These are phyloP conservation scores for Tricholoma hemisulphureum DNA, from an alignment of 768 basidiomycete species.

Conservation along the genomic window DNA sequence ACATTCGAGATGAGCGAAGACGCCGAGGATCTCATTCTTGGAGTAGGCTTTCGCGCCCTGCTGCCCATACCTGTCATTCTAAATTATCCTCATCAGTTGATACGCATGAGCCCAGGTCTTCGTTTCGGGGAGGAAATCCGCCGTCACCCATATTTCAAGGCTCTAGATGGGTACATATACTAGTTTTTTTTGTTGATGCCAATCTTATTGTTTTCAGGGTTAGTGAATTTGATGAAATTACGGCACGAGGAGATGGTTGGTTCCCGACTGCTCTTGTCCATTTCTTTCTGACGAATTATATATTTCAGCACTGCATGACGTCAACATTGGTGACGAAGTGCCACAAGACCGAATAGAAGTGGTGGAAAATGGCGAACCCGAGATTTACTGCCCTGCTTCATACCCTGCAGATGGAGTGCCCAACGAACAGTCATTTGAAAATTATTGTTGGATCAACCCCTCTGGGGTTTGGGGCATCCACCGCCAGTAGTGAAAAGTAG, in stretches of 20 bases:
- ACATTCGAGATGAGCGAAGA: constrained; percentile 21
- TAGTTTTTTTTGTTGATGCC: not conserved
- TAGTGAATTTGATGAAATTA: constrained; percentile 19
- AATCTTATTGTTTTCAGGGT: constrained; percentile 3
- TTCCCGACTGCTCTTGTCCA: not conserved
- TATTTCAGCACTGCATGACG: constrained; percentile 8
- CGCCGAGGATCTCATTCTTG: constrained; percentile 27
- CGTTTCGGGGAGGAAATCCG: constrained; percentile 20
- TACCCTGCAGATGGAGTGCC: constrained; percentile 8
- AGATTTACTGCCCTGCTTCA: constrained; percentile 19
- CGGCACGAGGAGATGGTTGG: constrained; percentile 11
- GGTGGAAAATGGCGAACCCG: constrained; percentile 3
- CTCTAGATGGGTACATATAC: constrained; percentile 17
- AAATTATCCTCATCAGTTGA: constrained; percentile 14
- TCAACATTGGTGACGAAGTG: constrained; percentile 8
- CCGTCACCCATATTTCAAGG: constrained; percentile 24
- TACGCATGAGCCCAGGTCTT: constrained; percentile 14
- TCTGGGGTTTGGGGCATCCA: constrained; percentile 21
- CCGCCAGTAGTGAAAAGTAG: not conserved
- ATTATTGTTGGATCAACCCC: constrained; percentile 31
- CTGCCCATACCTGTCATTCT: not conserved
- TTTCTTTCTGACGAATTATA: not conserved
- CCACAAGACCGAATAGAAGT: constrained; percentile 1
- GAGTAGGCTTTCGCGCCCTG: constrained; percentile 21
- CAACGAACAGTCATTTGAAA: not conserved